Percentiles rank a stretch among this genome's conserved stretches.
Conservation (phyloP, 2,329 filamentous ascomycete genomes). For the Didymella segeticola region DNA sequence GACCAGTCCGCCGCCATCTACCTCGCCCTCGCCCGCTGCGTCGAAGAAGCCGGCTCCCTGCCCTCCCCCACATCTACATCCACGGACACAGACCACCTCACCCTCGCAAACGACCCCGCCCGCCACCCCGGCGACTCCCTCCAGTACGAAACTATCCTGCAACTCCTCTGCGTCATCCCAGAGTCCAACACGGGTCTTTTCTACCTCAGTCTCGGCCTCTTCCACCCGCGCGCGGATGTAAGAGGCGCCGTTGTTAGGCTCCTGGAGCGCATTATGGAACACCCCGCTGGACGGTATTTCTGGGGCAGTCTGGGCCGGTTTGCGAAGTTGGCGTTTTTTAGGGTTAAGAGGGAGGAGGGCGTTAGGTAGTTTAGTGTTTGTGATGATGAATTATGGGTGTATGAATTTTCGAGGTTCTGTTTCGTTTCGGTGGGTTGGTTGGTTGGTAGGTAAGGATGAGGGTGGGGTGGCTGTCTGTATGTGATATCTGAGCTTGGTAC, state of each 20-base stretch:
- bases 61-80: constrained; percentile 29
- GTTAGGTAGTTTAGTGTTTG: too few species aligned
- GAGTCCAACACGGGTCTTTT: constrained; percentile 89
- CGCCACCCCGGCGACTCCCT: constrained; percentile 34
- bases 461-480: too few species aligned
- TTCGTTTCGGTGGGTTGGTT: too few species aligned
- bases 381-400: too few species aligned
- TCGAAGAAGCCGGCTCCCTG: constrained; percentile 58
- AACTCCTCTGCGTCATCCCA: constrained; percentile 80
- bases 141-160: constrained; percentile 49
- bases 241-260: constrained; percentile 78
- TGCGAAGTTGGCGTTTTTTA: constrained; percentile 82
- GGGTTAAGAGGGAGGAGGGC: constrained; percentile 71
- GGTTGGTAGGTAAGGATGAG: too few species aligned
- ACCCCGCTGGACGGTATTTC: constrained; percentile 92
- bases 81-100: constrained; percentile 28
- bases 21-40: constrained; percentile 75
- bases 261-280: constrained; percentile 79
- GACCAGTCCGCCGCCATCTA: constrained; percentile 85
- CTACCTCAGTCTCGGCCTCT: constrained; percentile 87
- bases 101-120: constrained; percentile 35
- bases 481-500: too few species aligned
- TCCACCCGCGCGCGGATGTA: constrained; percentile 85
- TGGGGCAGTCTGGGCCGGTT: constrained; percentile 88
- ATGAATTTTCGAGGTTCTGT: too few species aligned